Base-by-base conservation (phyloP, 177 flowering plant genomes). In the Vitis hybrid region DNA sequence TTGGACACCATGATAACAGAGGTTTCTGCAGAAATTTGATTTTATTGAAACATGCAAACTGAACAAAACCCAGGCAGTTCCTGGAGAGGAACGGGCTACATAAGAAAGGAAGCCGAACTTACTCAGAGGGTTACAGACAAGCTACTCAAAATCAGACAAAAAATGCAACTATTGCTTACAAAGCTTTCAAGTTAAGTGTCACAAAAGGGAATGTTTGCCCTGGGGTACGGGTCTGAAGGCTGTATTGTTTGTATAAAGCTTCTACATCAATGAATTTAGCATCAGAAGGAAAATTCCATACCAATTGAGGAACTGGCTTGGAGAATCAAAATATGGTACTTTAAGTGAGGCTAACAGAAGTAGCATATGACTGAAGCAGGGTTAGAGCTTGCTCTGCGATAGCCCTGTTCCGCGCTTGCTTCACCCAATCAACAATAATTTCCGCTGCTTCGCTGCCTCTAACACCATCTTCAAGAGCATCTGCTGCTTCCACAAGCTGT, bases 361-460 rank as follows among this genome's bases (percentile, higher is more conserved):
- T 86, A 49, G 98, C 93, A 71, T 89, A 95, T 3, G 98, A 89
- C 73, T 90, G 90, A 72, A 95, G 85, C 24, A 95, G 67, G 10
- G 89, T 77, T 18, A 95, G 76, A 40, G 97, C 97, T 84, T 95
- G 99, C 81, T 93, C 99, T 6, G 93, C 79, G 68, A 93, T 82
- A 21, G 99, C 99, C 60, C 97, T 82, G 73, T 90, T 85, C 76
- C 97, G 84, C 2, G 85, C 94, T 32, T 60, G 86, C 66, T 49
- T 80, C 69, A 91, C 90, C 99, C 99, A 96, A 21, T 84, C 93
- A 8, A 71, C 73, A 12, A 83, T 79, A 10, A 92, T 70, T 73
- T 87, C 89, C 66, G 86, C 86, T 49, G 99, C 98, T 74, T 88
- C 81, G 78, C 86, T 93, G 57, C 88, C 97, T 67, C 69, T 73